Evolutionary conservation across 73 alveolate species (phyloP).

Genomic region (Paramecium sexaurelia): DNA sequence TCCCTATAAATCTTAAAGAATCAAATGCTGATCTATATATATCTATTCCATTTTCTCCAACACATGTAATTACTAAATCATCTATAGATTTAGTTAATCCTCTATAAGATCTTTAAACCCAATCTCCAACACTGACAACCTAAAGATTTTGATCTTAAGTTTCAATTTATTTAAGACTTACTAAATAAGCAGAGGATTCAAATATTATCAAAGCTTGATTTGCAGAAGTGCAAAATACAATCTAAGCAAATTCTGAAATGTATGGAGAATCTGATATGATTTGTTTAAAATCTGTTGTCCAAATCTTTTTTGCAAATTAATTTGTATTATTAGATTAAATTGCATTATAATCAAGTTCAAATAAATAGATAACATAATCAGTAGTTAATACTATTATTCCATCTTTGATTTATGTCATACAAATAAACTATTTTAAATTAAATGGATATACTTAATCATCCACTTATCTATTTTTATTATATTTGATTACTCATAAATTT

Average conservation of each 20-base stretch:
- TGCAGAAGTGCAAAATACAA: neutral
- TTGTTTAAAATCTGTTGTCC: constrained; percentile 24
- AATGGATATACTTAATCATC: neutral
- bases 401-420: constrained; percentile 5
- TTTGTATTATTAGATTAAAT: neutral
- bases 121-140: neutral
- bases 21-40: neutral
- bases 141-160: neutral
- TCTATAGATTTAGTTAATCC: constrained; percentile 17
- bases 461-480: neutral
- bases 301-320: neutral
- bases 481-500: neutral
- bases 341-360: neutral
- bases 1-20: neutral
- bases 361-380: neutral
- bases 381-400: constrained; percentile 45
- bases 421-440: neutral
- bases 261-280: no score
- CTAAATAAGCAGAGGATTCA: neutral
- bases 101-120: neutral
- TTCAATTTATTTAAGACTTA: neutral
- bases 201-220: neutral
- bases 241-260: neutral
- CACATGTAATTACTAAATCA: neutral
- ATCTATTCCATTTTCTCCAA: constrained; percentile 27